phyloP scores from a whole-genome alignment of 805 yeast genomes.

The Kluyveromyces wickerhamii region DNA sequence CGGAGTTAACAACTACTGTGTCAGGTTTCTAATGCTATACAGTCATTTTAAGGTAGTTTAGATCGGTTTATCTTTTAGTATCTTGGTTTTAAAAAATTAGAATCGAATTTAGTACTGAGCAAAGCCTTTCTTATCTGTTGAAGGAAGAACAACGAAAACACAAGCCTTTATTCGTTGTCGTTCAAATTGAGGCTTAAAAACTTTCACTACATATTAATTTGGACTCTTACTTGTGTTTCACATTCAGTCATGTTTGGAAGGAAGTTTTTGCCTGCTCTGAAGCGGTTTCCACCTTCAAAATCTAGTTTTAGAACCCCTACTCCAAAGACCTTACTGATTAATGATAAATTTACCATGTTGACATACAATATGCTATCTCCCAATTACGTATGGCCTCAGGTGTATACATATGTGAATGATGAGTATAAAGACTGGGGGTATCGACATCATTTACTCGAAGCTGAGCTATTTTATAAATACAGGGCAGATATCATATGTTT shows the following conservation, averaged over 20 bases:
- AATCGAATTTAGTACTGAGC: no score
- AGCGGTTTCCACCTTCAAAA: conserved; percentile 1
- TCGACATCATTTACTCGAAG: conserved; percentile 37
- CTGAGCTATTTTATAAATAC: conserved; percentile 28
- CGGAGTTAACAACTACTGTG: no score
- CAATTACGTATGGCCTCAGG: conserved; percentile 53
- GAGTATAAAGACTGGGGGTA: conserved; percentile 42
- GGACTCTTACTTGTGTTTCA: background rate
- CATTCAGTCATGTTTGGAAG: conserved; percentile 8
- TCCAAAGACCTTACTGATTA: conserved; percentile 3
- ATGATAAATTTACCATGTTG: conserved; percentile 28
- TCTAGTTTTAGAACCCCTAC: conserved; percentile 5
- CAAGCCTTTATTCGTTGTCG: no score
- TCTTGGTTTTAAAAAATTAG: no score
- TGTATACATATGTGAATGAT: conserved; percentile 43
- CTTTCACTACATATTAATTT: background rate
- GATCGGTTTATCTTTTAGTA: no score
- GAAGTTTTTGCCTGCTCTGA: conserved; percentile 8
- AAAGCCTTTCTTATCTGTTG: no score
- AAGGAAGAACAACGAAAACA: no score
- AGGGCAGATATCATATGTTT: conserved; percentile 52
- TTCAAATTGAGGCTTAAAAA: background rate
- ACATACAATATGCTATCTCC: conserved; percentile 43
- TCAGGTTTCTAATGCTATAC: no score
- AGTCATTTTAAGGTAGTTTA: no score